Conservation (phyloP, 345 rosid genomes). For the Rhizophora mangle region DNA sequence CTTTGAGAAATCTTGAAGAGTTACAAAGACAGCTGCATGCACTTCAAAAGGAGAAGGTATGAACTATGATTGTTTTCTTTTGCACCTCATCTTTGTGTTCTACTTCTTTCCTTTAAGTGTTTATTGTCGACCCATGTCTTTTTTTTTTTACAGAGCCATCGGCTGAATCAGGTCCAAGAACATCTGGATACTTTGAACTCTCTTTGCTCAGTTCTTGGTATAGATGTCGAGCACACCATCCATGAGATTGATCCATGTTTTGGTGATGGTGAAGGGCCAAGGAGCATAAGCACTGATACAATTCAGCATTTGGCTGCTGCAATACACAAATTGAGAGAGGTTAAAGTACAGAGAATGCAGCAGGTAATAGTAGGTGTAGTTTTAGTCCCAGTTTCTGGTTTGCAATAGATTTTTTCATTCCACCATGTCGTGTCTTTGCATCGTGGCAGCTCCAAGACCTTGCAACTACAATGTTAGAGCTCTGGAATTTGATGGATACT, state of each 20-base stretch:
- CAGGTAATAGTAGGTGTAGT: slow-evolving; percentile 39
- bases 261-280: slow-evolving; percentile 33
- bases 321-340: slow-evolving; percentile 39
- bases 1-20: slow-evolving; percentile 50
- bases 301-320: slow-evolving; percentile 46
- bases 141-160: slow-evolving; percentile 35
- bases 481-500: slow-evolving; percentile 99
- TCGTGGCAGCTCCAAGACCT: slow-evolving; percentile 89
- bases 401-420: neutral
- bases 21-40: slow-evolving; percentile 36
- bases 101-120: neutral
- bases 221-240: slow-evolving; percentile 44
- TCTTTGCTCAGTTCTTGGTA: slow-evolving; percentile 57
- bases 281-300: slow-evolving; percentile 43
- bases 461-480: slow-evolving; percentile 83
- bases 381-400: slow-evolving; percentile 12
- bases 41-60: slow-evolving; percentile 62
- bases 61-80: slow-evolving; percentile 6
- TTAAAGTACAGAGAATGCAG: slow-evolving; percentile 56
- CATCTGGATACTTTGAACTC: slow-evolving; percentile 39
- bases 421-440: slow-evolving; percentile 11
- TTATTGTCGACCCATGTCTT: neutral
- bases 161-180: slow-evolving; percentile 43
- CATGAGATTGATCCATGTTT: slow-evolving; percentile 46
- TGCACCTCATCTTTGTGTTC: neutral